These are phyloP conservation scores for Aspergillus funiculosus DNA, from an alignment of 495 filamentous ascomycete genomes.

Conservation along the genomic window DNA sequence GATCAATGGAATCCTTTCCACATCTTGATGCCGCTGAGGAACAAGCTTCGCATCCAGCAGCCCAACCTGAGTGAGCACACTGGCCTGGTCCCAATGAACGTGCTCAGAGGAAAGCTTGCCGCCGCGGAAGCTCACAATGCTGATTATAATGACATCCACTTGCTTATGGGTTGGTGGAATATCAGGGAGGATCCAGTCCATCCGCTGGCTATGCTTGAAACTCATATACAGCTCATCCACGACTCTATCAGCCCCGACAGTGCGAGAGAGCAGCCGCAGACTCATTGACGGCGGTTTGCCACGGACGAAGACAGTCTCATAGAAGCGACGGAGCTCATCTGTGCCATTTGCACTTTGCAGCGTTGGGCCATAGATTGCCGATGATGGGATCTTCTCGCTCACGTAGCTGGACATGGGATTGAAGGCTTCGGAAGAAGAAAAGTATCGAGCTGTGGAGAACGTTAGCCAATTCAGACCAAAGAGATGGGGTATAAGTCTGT, in stretches of 20 bases:
- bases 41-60: constrained; percentile 38
- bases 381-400: not conserved
- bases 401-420: not conserved
- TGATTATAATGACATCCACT: constrained; percentile 60
- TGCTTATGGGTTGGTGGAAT: constrained; percentile 58
- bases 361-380: not conserved
- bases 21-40: no score
- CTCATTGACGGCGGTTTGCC: constrained; percentile 53
- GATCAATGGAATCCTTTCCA: no score
- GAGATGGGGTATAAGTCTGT: no score
- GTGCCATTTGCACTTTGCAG: constrained; percentile 64
- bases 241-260: constrained; percentile 49
- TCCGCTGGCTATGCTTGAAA: constrained; percentile 57
- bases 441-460: not conserved
- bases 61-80: constrained; percentile 63
- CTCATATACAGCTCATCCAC: constrained; percentile 48
- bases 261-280: constrained; percentile 62
- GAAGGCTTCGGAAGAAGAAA: not conserved
- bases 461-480: no score
- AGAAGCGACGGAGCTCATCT: constrained; percentile 54
- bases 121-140: constrained; percentile 65
- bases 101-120: constrained; percentile 70
- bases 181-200: constrained; percentile 70
- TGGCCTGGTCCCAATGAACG: constrained; percentile 75
- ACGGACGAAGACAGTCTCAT: constrained; percentile 62